Conservation (phyloP, 139 green algal genomes). For the Chlamydomonas asymmetrica region DNA sequence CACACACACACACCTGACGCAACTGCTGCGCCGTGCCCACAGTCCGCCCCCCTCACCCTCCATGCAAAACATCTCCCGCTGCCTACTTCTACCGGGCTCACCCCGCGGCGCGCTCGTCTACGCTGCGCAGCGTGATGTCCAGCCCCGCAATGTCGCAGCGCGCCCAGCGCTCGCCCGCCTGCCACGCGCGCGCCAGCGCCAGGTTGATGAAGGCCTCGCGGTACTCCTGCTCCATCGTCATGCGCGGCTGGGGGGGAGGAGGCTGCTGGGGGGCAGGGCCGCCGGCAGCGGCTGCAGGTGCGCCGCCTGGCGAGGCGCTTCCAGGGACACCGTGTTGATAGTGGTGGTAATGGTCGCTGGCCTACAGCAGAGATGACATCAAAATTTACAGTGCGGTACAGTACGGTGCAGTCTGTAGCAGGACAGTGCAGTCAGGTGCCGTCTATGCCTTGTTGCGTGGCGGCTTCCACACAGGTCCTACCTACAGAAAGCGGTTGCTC, state of each 20-base stretch:
- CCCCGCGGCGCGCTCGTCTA: too few relatives aligned
- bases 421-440: not conserved
- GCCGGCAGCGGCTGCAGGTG: not conserved
- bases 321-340: not conserved
- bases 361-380: too few relatives aligned
- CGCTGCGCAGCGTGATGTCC: slow-evolving; percentile 1
- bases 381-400: not conserved
- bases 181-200: slow-evolving; percentile 25
- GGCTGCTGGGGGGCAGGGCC: not conserved
- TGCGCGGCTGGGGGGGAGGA: not conserved
- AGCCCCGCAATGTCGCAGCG: slow-evolving; percentile 27
- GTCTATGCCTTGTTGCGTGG: not conserved
- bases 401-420: too few relatives aligned
- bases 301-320: not conserved
- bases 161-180: slow-evolving; percentile 27
- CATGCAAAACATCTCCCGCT: too few relatives aligned
- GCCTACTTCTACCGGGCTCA: too few relatives aligned
- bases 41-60: too few relatives aligned
- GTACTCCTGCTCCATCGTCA: slow-evolving; percentile 25
- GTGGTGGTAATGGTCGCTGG: not conserved
- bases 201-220: slow-evolving; percentile 27
- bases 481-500: not conserved
- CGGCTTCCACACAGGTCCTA: not conserved
- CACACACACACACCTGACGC: too few relatives aligned
- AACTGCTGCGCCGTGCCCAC: too few relatives aligned